These are phyloP conservation scores for Nymphaea colorata DNA, from an alignment of 164 flowering plant genomes.

Conservation along the genomic window DNA sequence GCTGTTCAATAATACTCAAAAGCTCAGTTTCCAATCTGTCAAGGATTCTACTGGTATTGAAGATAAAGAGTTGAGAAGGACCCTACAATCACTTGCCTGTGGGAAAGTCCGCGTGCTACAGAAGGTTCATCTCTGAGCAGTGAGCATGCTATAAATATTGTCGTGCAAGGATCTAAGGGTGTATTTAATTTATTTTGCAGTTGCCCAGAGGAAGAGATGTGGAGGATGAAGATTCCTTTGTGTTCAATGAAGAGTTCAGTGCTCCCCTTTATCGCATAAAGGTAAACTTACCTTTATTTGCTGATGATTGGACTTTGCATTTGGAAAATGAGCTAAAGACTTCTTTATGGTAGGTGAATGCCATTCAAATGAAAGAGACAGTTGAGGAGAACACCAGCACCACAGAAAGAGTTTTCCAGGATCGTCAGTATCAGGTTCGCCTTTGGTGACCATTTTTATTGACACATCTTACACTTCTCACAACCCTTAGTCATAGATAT, in stretches of 20 bases:
- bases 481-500: too few species aligned
- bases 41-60: conserved; percentile 77
- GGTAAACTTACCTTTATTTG: conserved; percentile 20
- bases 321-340: conserved; percentile 1
- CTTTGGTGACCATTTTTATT: neutral
- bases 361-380: conserved; percentile 98
- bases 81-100: conserved; percentile 85
- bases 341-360: conserved; percentile 62
- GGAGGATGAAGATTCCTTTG: conserved; percentile 63
- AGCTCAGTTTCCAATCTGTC: conserved; percentile 73
- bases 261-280: conserved; percentile 88
- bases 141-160: neutral
- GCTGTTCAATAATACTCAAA: conserved; percentile 75
- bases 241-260: conserved; percentile 69
- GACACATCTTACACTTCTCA: neutral
- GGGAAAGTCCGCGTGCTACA: conserved; percentile 85
- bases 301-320: neutral
- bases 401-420: conserved; percentile 94
- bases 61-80: conserved; percentile 86
- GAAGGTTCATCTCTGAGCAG: conserved; percentile 33
- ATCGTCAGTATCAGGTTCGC: conserved; percentile 93
- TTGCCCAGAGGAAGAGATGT: conserved; percentile 83
- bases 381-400: conserved; percentile 97
- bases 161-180: neutral
- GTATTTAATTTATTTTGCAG: conserved; percentile 23